Percentiles rank a stretch among this genome's conserved stretches.
phyloP scores from a whole-genome alignment of 306 rosid species.

The Spatholobus suberectus region DNA sequence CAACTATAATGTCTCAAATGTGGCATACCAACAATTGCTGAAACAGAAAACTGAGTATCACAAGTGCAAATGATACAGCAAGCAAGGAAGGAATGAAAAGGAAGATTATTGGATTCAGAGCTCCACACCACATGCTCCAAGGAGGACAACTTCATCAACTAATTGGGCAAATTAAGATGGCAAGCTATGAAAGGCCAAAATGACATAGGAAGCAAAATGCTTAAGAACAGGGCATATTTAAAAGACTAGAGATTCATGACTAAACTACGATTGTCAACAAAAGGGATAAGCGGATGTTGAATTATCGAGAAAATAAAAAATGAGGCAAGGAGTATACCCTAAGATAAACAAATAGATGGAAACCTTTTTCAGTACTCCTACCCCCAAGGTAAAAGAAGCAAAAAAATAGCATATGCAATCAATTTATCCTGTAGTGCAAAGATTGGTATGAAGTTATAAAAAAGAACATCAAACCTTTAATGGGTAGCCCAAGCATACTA shows the following conservation, averaged over 20 bases:
- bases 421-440: background rate
- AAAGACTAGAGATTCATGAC: constrained; percentile 10
- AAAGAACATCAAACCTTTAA: constrained; percentile 64
- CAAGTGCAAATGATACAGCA: background rate
- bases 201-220: background rate
- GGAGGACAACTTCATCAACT: constrained; percentile 16
- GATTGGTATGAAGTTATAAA: constrained; percentile 21
- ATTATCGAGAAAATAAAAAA: constrained; percentile 24
- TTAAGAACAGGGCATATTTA: background rate
- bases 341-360: background rate
- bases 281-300: background rate
- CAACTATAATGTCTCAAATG: background rate
- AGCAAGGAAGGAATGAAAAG: constrained; percentile 13
- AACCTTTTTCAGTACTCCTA: background rate
- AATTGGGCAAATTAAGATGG: background rate
- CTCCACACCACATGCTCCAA: background rate
- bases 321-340: background rate
- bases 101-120: background rate
- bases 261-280: constrained; percentile 1
- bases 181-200: background rate
- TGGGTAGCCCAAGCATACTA: constrained; percentile 91
- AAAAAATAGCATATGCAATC: background rate
- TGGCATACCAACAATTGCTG: background rate
- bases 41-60: constrained; percentile 14
- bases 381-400: constrained; percentile 17